These are phyloP conservation scores for Allomyces javanicus DNA, from an alignment of 192 early-diverging fungal species.

Conservation along the genomic window DNA sequence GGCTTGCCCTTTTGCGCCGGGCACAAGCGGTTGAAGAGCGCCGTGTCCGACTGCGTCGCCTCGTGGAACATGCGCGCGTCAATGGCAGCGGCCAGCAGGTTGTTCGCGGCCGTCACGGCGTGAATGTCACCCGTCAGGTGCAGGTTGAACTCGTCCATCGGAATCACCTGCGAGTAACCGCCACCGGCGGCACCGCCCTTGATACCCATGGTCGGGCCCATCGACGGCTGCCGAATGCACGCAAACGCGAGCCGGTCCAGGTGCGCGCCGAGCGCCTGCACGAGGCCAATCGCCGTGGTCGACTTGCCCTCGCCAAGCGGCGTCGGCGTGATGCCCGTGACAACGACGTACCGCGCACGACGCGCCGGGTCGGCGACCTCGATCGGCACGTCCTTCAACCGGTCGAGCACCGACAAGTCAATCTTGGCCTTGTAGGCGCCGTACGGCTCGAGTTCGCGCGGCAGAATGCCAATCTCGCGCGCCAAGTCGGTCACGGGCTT, in stretches of 20 bases:
- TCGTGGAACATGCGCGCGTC: slow-evolving; percentile 98
- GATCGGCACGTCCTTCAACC: slow-evolving; percentile 55
- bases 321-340: slow-evolving; percentile 95
- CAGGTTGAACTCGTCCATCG: slow-evolving; percentile 98
- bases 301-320: slow-evolving; percentile 98
- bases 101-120: slow-evolving; percentile 93
- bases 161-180: slow-evolving; percentile 97
- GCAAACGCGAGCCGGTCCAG: slow-evolving; percentile 72
- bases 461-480: slow-evolving; percentile 60
- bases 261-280: slow-evolving; percentile 89
- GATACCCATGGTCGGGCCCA: slow-evolving; percentile 98
- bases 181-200: slow-evolving; percentile 97
- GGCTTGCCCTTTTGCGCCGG: slow-evolving; percentile 65
- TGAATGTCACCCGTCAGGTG: slow-evolving; percentile 99
- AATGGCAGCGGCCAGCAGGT: slow-evolving; percentile 89
- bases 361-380: no score
- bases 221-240: slow-evolving; percentile 96
- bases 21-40: slow-evolving; percentile 72
- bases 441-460: slow-evolving; percentile 64
- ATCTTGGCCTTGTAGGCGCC: slow-evolving; percentile 84
- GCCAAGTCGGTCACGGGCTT: slow-evolving; percentile 62
- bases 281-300: slow-evolving; percentile 84
- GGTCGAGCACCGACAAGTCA: slow-evolving; percentile 54
- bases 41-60: slow-evolving; percentile 40
- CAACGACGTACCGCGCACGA: slow-evolving; percentile 72